Conservation (phyloP, 768 basidiomycete species). For the Amanita rimosa region DNA sequence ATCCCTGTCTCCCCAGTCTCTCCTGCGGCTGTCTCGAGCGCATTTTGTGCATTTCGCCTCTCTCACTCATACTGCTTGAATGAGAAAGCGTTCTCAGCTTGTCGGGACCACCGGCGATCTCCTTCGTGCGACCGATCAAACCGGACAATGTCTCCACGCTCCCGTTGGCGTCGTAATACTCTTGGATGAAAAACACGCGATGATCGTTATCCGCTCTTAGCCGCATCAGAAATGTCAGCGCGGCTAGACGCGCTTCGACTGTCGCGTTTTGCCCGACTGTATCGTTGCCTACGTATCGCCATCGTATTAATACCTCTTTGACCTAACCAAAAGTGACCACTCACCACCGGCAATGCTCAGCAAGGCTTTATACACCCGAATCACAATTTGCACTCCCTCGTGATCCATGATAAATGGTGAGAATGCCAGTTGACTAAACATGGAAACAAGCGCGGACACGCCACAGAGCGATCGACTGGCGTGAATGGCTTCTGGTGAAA, state of each 20-base stretch:
- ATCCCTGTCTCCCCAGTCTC: slow-evolving; percentile 36
- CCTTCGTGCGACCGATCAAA: slow-evolving; percentile 44
- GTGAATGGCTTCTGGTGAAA: not conserved
- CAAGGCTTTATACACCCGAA: slow-evolving; percentile 39
- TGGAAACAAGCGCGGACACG: slow-evolving; percentile 47
- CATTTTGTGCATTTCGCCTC: slow-evolving; percentile 22
- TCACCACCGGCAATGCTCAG: slow-evolving; percentile 23
- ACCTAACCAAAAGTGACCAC: not conserved
- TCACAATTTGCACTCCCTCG: slow-evolving; percentile 38
- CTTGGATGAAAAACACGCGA: slow-evolving; percentile 57
- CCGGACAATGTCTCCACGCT: slow-evolving; percentile 47
- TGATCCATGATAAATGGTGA: slow-evolving; percentile 44
- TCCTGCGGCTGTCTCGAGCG: slow-evolving; percentile 29
- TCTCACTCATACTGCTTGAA: slow-evolving; percentile 14
- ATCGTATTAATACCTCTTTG: not conserved
- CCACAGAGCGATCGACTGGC: slow-evolving; percentile 42
- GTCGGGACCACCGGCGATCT: slow-evolving; percentile 11
- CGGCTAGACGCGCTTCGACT: slow-evolving; percentile 34
- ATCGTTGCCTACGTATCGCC: not conserved
- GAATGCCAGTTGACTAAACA: slow-evolving; percentile 64
- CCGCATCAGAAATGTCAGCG: slow-evolving; percentile 81
- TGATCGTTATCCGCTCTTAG: slow-evolving; percentile 88
- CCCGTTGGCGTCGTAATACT: slow-evolving; percentile 43
- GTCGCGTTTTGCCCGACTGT: not conserved
- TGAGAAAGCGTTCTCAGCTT: slow-evolving; percentile 9